Base-by-base conservation (phyloP, 495 filamentous ascomycete species). In the Penicillium lagena region DNA sequence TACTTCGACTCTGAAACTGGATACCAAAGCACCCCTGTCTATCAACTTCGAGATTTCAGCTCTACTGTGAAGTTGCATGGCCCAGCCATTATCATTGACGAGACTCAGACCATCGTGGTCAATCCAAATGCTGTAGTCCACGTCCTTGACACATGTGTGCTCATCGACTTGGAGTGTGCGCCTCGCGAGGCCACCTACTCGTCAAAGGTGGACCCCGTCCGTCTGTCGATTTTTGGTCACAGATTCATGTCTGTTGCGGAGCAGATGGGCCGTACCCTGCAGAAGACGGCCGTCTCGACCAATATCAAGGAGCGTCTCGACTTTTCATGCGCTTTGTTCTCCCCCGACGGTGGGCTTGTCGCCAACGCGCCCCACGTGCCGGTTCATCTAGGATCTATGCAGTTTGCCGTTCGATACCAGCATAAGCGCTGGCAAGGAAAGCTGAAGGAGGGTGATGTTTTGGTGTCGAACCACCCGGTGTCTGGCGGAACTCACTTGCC, bases 21-120 rank as follows among this genome's bases (percentile, higher is more conserved):
- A 1, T 75, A 87, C 32, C 66, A 76, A 46, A 77, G 89, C 28
- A 90, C 89, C 0, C 78, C 83, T 0, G 77, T 96, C 40, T 95
- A 87, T 66, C 86, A 81, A 54, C 73, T 96, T 0, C 77, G 81
- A 36, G 78, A 86, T 46, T 67, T 95, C 3, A 61, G 58, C 6
- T 70, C 85, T 15, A 87, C 87, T 7, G 79, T 84, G 46, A 72
- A 77, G 17, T 74, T 95, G 27, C 69, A 76, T 28, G 91, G 91
- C 1, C 91, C 91, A 9, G 91, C 90, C 0, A 86, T 95, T 52
- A 66, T 96, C 38, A 89, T 90, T 10, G 91, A 97, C 57, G 85
- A 87, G 14, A 97, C 91, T 4, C 91, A 97, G 62, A 97, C 91
- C 0, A 90, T 97, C 41, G 85, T 97, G 2, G 77, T 97, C 12